Evolutionary conservation across 1,284 basidiomycete species (phyloP), one percentile per base, ranked within the genome.

Genomic region (Coniferiporia weirii): DNA sequence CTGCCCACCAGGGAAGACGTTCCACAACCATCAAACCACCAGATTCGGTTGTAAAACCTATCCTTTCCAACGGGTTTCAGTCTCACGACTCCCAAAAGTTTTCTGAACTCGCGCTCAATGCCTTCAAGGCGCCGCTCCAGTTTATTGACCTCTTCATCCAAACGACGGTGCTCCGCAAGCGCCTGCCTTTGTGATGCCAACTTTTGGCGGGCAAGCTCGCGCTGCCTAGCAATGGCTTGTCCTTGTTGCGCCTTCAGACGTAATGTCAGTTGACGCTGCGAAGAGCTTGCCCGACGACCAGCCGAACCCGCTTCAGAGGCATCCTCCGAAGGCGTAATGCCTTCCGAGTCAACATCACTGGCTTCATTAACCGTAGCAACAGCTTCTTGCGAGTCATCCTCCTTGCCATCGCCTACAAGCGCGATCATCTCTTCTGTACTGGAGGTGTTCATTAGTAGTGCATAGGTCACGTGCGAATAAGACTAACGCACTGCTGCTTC

Each of bases 1-100:
- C 81, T 85, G 27, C 82, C 85, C 54, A 93, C 74, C 44, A 96
- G 73, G 34, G 87, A 86, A 56, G 87, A 87, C 1, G 85, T 84
- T 2, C 97, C 96, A 75, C 96, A 84, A 3, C 97, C 96, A 73
- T 99, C 96, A 70, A 98, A 92, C 96, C 96, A 99, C 95, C 95
- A 99, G 63, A 98, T 81, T 36, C 91, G 85, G 71, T 97, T 96
- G 68, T 91, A 88, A 73, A 98, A 99, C 56, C 96, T 81, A 71
- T 99, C 97, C 64, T 83, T 81, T 2, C 97, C 96, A 50, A 99
- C 68, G 1, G 95, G 93, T 66, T 91, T 89, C 47, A 93, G 85
- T 50, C 96, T 82, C 45, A 95, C 82, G 6, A 88, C 85, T 59
- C 91, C 90, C 35, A 93, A 76, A 60, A 92, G 79, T 67, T 93